Percentiles rank a stretch among this genome's conserved stretches.
Conservation (phyloP, 192 early-diverging fungal species). For the Funneliformis geosporum region DNA sequence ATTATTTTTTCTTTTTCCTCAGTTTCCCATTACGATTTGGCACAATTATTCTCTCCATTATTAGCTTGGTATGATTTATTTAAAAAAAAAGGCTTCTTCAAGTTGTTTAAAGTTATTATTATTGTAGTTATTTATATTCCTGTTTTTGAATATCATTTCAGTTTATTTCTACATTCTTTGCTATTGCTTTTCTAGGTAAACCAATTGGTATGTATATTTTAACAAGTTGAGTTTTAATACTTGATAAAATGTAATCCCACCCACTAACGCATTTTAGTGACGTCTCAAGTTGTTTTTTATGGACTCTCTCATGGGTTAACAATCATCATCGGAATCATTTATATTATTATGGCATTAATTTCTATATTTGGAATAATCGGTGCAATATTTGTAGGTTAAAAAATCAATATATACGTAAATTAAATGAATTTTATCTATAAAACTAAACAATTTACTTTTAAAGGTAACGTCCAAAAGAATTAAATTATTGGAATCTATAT, state of each 20-base stretch:
- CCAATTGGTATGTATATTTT: neutral
- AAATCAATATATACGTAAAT: neutral
- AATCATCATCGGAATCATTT: neutral
- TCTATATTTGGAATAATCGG: neutral
- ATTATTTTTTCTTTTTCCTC: neutral
- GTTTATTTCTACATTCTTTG: neutral
- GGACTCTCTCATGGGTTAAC: neutral
- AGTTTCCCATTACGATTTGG: neutral
- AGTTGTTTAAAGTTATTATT: neutral
- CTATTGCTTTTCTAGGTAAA: neutral
- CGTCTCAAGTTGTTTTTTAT: neutral
- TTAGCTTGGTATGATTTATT: neutral
- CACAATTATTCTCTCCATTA: neutral
- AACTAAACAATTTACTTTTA: too few species aligned
- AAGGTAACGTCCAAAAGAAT: neutral
- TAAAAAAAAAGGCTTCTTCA: neutral
- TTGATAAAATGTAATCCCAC: too few species aligned
- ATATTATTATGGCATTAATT: neutral
- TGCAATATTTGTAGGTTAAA: neutral
- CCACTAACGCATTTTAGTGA: too few species aligned
- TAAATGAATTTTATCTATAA: neutral
- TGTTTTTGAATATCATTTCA: neutral
- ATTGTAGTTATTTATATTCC: too few species aligned
- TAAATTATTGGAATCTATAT: neutral
- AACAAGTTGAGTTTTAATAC: too few species aligned